Conservation (phyloP, 2,329 filamentous ascomycete genomes). For the Colletotrichum sp. region DNA sequence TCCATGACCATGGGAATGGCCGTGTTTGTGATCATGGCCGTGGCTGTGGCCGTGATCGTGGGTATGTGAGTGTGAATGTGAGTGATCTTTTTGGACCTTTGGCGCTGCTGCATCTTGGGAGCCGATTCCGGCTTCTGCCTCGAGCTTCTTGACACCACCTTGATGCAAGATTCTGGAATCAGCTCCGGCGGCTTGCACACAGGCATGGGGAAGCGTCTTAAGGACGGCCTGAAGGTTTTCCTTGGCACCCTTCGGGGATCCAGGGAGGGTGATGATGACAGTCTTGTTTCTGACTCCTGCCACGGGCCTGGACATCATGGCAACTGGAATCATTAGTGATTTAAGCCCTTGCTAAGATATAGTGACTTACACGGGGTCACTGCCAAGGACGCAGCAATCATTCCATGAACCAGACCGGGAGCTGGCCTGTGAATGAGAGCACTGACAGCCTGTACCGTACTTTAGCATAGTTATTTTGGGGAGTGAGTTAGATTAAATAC, state of each 20-base stretch:
- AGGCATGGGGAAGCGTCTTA: slow-evolving; percentile 94
- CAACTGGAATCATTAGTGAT: slow-evolving; percentile 63
- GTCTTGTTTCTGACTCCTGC: slow-evolving; percentile 85
- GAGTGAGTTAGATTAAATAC: slow-evolving; percentile 44
- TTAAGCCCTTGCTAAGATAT: not conserved
- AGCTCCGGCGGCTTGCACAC: slow-evolving; percentile 81
- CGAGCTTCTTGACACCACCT: slow-evolving; percentile 83
- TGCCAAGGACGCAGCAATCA: slow-evolving; percentile 83
- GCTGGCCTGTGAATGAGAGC: slow-evolving; percentile 85
- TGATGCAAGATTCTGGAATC: slow-evolving; percentile 81
- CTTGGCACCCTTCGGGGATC: slow-evolving; percentile 92
- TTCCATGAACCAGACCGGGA: slow-evolving; percentile 90
- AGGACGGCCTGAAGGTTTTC: slow-evolving; percentile 91
- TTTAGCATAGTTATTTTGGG: not conserved
- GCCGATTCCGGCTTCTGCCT: slow-evolving; percentile 76
- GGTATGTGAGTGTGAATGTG: slow-evolving; percentile 59
- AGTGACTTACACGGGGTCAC: slow-evolving; percentile 85
- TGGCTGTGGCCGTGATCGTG: slow-evolving; percentile 47
- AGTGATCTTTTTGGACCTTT: slow-evolving; percentile 50
- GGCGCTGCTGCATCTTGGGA: slow-evolving; percentile 8
- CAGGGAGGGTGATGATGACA: slow-evolving; percentile 87
- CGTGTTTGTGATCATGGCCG: slow-evolving; percentile 54
- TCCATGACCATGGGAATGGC: slow-evolving; percentile 62
- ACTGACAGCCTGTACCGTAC: slow-evolving; percentile 67
- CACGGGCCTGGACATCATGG: slow-evolving; percentile 93